Evolutionary conservation across 441 rosid genomes (phyloP), one percentile per base, ranked within the genome.

Genomic region (Erodium trifolium): DNA sequence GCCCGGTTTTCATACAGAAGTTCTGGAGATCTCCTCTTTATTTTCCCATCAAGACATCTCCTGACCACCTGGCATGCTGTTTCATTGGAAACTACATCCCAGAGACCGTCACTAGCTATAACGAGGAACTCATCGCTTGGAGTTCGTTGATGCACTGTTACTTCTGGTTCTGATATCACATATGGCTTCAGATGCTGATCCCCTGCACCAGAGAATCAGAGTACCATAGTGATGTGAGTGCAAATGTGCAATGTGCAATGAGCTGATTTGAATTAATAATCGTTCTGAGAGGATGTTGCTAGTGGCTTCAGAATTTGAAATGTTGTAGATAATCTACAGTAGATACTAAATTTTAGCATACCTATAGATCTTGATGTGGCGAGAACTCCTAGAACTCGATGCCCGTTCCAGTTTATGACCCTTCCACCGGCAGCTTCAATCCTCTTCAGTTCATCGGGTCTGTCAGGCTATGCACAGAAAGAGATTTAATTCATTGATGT

Each of bases 101-200:
- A 86, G 45, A 87, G 60, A n/a, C 93, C 91, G 19, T 89, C 91
- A 11, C 91, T 89, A 3, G 91, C 95, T 37, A 86, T 78, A 19
- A 89, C 77, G 5, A 90, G 79, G 78, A 90, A 92, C 8, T 85
- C 85, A 63, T 90, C 91, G 4, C 18, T 37, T 53, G 77, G 72
- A 0, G 71, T 80, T 67, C 89, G 64, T 47, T 79, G 70, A 43
- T 23, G 71, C 62, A 82, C 76, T 0, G 62, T 78, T 8, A 83
- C 90, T 12, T 85, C 90, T 0, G 88, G 90, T 63, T 79, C 79
- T 0, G 85, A 76, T 70, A 79, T 80, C 23, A 82, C 82, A 14
- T 69, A 87, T 16, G 92, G 89, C 65, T 84, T 82, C 11, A 84
- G 71, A 67, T 68, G 76, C 19, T 68, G 73, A 67, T 80, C 88